A percentile compares a stretch with the other conserved stretches of the same genome.
phyloP scores from a whole-genome alignment of 225 moss, liverwort and hornwort genomes.

The Antitrichia curtipendula region DNA sequence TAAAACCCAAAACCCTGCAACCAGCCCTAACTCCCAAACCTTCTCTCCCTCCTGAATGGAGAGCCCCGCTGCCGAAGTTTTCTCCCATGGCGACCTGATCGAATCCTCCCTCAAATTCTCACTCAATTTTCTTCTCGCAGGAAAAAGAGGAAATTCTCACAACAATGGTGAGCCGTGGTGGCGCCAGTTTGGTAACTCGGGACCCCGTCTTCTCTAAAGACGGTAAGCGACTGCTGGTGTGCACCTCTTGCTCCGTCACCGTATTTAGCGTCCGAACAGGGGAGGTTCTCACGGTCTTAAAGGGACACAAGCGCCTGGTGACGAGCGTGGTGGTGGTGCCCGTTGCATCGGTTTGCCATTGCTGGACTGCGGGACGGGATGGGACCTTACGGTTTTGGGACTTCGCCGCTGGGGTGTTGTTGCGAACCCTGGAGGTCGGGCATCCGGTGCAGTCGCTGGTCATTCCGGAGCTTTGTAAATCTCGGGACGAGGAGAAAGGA shows the following conservation, averaged over 20 bases:
- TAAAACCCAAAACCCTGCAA: constrained; percentile 11
- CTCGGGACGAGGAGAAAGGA: background rate
- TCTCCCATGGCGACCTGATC: background rate
- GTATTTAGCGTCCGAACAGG: constrained; percentile 74
- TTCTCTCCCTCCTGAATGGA: background rate
- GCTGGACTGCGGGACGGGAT: constrained; percentile 76
- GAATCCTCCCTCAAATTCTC: background rate
- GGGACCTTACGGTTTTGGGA: constrained; percentile 72
- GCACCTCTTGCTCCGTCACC: constrained; percentile 65
- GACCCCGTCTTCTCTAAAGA: constrained; percentile 64
- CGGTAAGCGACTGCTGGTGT: constrained; percentile 74
- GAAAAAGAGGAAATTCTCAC: background rate
- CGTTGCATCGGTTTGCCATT: constrained; percentile 12
- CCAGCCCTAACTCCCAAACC: background rate
- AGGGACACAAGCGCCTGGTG: constrained; percentile 40
- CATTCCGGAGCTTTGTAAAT: constrained; percentile 49
- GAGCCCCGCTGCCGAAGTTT: background rate
- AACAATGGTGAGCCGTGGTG: constrained; percentile 47
- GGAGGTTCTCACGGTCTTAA: constrained; percentile 23
- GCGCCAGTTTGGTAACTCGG: constrained; percentile 36
- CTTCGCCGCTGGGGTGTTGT: constrained; percentile 22
- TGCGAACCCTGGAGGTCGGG: constrained; percentile 16
- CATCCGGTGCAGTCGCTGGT: constrained; percentile 45
- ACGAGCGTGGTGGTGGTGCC: constrained; percentile 54
- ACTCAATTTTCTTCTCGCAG: background rate